A percentile compares a stretch with the other conserved stretches of the same genome.
phyloP scores from a whole-genome alignment of 768 basidiomycete species.

The Trametes gibbosa region DNA sequence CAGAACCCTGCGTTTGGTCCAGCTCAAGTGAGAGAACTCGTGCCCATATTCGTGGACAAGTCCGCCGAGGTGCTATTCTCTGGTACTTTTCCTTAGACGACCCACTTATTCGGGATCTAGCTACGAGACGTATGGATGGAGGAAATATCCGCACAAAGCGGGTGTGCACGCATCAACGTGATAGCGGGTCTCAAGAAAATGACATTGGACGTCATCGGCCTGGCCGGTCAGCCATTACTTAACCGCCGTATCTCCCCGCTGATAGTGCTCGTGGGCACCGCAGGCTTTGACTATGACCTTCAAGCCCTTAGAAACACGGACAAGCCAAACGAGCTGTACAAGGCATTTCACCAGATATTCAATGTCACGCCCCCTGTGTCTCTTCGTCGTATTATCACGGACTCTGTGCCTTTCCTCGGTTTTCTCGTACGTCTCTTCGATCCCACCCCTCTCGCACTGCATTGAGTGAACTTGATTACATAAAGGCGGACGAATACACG shows the following conservation, averaged over 20 bases:
- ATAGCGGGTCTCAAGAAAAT: not conserved
- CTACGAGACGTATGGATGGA: not conserved
- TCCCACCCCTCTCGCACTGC: not conserved
- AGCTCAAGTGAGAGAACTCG: slow-evolving; percentile 25
- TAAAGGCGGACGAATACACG: slow-evolving; percentile 7
- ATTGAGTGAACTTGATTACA: not conserved
- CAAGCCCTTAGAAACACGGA: slow-evolving; percentile 26
- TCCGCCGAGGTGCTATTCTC: slow-evolving; percentile 20
- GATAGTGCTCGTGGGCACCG: not conserved
- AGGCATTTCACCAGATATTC: not conserved
- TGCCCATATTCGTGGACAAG: slow-evolving; percentile 23
- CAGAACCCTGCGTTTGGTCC: slow-evolving; percentile 31
- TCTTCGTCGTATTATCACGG: not conserved
- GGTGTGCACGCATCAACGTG: not conserved
- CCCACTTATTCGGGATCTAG: not conserved
- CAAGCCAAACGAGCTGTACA: slow-evolving; percentile 28
- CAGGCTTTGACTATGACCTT: slow-evolving; percentile 34
- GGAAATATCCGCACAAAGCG: not conserved
- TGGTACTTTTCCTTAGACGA: not conserved
- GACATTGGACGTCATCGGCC: slow-evolving; percentile 2
- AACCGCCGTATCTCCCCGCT: not conserved
- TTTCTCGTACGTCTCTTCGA: slow-evolving; percentile 15
- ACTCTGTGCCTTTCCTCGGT: slow-evolving; percentile 24
- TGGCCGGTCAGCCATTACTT: not conserved
- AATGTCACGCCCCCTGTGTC: not conserved